Conservation (phyloP, 805 yeast species). For the Myxozyma melibiosi region DNA sequence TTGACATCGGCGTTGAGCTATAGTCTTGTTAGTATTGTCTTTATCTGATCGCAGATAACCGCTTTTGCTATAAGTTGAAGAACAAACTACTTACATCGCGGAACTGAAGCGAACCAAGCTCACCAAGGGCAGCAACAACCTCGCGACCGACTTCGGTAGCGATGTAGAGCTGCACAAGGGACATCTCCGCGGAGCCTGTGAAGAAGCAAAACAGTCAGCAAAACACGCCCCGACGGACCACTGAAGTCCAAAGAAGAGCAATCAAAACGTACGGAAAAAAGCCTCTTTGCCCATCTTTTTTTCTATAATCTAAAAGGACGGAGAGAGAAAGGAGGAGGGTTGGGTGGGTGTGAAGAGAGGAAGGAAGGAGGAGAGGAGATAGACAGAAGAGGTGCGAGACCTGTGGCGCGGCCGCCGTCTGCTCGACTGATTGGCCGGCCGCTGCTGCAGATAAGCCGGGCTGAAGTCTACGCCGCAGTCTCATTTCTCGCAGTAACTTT, state of each 20-base stretch:
- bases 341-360: slow-evolving; percentile 1
- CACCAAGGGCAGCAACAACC: slow-evolving; percentile 82
- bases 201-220: neutral
- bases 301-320: neutral
- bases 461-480: neutral
- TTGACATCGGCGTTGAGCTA: slow-evolving; percentile 70
- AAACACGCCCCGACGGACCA: neutral
- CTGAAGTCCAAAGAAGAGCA: too few relatives aligned
- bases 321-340: slow-evolving; percentile 1
- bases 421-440: slow-evolving; percentile 16
- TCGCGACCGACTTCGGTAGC: slow-evolving; percentile 90
- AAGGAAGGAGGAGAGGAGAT: slow-evolving; percentile 1
- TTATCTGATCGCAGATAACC: neutral
- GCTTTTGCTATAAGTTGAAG: neutral
- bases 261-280: slow-evolving; percentile 37
- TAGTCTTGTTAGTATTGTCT: neutral
- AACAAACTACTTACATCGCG: slow-evolving; percentile 54
- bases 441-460: slow-evolving; percentile 9
- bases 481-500: neutral
- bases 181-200: slow-evolving; percentile 91
- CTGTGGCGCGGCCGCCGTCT: slow-evolving; percentile 13
- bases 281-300: slow-evolving; percentile 34
- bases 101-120: slow-evolving; percentile 82
- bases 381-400: neutral
- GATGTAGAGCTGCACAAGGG: slow-evolving; percentile 85